Evolutionary conservation across 2,329 filamentous ascomycete genomes (phyloP).

Genomic region (Fusarium buharicum): DNA sequence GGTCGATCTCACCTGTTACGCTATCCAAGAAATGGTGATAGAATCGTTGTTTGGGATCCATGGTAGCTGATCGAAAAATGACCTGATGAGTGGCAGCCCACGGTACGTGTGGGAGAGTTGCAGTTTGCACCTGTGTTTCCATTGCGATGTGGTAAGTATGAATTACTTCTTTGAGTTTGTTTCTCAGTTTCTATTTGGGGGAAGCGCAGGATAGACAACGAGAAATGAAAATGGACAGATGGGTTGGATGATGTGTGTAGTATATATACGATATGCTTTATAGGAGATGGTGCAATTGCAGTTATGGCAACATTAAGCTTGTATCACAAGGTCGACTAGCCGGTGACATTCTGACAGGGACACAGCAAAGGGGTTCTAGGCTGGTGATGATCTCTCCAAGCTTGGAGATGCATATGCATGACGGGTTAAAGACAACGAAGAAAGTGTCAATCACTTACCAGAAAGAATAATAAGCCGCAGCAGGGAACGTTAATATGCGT

Average conservation of each 20-base stretch:
- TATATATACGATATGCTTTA: conserved; percentile 15
- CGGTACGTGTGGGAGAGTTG: conserved; percentile 26
- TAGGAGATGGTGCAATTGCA: conserved; percentile 9
- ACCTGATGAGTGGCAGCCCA: conserved; percentile 41
- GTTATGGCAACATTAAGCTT: conserved; percentile 7
- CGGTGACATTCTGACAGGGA: conserved; percentile 8
- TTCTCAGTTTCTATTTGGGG: conserved; percentile 1
- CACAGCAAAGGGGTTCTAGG: conserved; percentile 2
- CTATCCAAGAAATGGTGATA: conserved; percentile 85
- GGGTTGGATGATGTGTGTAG: not conserved
- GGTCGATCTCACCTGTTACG: conserved; percentile 68
- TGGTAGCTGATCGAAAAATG: conserved; percentile 42
- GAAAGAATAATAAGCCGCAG: conserved; percentile 30
- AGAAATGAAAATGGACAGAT: not conserved
- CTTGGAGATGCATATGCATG: conserved; percentile 21
- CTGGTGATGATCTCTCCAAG: conserved; percentile 20
- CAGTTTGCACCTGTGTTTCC: conserved; percentile 43
- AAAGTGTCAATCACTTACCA: conserved; percentile 34
- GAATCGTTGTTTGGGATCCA: conserved; percentile 76
- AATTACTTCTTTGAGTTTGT: not conserved
- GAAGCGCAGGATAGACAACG: not conserved
- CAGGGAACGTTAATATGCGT: conserved; percentile 32
- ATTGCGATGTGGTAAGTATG: conserved; percentile 38
- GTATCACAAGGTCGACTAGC: conserved; percentile 24
- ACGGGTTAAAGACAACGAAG: conserved; percentile 3